Percentiles rank a stretch among this genome's conserved stretches.
These are phyloP conservation scores for Claviceps digitariae DNA, from an alignment of 2,329 filamentous ascomycete genomes.

Conservation along the genomic window DNA sequence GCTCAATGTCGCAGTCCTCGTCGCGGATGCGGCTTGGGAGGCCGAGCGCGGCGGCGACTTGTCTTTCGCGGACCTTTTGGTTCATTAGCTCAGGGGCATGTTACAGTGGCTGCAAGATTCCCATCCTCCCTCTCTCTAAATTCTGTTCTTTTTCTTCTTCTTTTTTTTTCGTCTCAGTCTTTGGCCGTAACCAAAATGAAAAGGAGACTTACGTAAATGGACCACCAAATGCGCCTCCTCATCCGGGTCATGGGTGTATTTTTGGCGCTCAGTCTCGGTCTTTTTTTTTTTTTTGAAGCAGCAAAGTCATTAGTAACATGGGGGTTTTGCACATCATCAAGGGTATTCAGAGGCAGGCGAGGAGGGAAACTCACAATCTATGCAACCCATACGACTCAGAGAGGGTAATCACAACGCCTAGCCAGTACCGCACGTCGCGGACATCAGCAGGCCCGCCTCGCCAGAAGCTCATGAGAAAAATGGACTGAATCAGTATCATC, in stretches of 20 bases:
- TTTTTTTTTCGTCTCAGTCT: background rate
- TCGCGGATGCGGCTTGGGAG: slow-evolving; percentile 24
- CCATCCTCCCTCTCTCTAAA: too few relatives aligned
- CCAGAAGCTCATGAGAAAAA: slow-evolving; percentile 45
- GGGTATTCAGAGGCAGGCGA: too few relatives aligned
- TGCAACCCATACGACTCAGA: slow-evolving; percentile 36
- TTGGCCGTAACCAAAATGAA: too few relatives aligned
- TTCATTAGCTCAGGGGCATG: too few relatives aligned
- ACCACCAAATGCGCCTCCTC: slow-evolving; percentile 39
- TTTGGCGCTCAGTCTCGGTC: slow-evolving; percentile 15
- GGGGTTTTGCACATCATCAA: too few relatives aligned
- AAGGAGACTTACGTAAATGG: slow-evolving; percentile 30
- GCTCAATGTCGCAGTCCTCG: slow-evolving; percentile 26
- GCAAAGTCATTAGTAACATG: background rate
- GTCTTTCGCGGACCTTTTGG: slow-evolving; percentile 22
- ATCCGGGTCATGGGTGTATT: slow-evolving; percentile 17
- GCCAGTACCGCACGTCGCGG: slow-evolving; percentile 35
- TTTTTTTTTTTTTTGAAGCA: slow-evolving; percentile 5
- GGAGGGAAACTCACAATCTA: slow-evolving; percentile 17
- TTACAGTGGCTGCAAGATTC: too few relatives aligned
- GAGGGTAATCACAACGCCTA: slow-evolving; percentile 35
- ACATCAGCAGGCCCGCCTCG: slow-evolving; percentile 33
- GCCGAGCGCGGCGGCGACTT: slow-evolving; percentile 22
- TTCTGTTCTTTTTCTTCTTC: background rate
- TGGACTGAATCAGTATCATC: slow-evolving; percentile 32